These are phyloP conservation scores for Pyricularia sp. DNA, from an alignment of 2,329 filamentous ascomycete genomes.

Conservation along the genomic window DNA sequence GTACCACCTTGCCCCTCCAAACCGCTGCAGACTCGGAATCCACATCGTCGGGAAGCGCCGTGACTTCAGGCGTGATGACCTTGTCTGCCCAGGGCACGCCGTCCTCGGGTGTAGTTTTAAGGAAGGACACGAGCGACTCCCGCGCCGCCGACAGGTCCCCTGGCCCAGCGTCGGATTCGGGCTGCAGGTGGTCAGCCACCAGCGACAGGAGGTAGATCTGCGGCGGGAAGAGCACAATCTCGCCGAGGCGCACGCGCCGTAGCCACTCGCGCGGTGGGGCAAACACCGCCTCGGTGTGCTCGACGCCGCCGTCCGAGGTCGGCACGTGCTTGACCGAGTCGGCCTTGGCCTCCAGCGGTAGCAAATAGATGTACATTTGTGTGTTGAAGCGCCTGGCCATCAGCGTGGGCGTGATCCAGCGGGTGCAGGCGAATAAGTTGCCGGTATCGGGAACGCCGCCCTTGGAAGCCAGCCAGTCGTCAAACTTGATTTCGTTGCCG, in stretches of 20 bases:
- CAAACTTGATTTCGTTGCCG: slow-evolving; percentile 49
- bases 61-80: slow-evolving; percentile 41
- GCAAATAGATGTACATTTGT: slow-evolving; percentile 92
- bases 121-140: background rate
- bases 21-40: slow-evolving; percentile 20
- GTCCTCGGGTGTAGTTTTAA: slow-evolving; percentile 14
- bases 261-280: slow-evolving; percentile 60
- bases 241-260: slow-evolving; percentile 41
- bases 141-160: slow-evolving; percentile 14
- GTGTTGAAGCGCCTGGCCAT: slow-evolving; percentile 73
- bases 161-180: slow-evolving; percentile 6
- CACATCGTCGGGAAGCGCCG: slow-evolving; percentile 12
- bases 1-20: slow-evolving; percentile 33
- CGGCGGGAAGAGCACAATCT: slow-evolving; percentile 80
- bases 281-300: slow-evolving; percentile 62
- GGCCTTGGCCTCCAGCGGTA: slow-evolving; percentile 41
- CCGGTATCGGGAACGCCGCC: slow-evolving; percentile 45
- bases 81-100: slow-evolving; percentile 41
- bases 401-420: slow-evolving; percentile 75
- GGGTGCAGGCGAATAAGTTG: slow-evolving; percentile 66
- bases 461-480: slow-evolving; percentile 44
- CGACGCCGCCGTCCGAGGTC: slow-evolving; percentile 46
- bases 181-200: slow-evolving; percentile 36
- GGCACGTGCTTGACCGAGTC: slow-evolving; percentile 40
- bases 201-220: slow-evolving; percentile 64